Evolutionary conservation across 2,329 filamentous ascomycete species (phyloP).

Genomic region (Fusarium sp.): DNA sequence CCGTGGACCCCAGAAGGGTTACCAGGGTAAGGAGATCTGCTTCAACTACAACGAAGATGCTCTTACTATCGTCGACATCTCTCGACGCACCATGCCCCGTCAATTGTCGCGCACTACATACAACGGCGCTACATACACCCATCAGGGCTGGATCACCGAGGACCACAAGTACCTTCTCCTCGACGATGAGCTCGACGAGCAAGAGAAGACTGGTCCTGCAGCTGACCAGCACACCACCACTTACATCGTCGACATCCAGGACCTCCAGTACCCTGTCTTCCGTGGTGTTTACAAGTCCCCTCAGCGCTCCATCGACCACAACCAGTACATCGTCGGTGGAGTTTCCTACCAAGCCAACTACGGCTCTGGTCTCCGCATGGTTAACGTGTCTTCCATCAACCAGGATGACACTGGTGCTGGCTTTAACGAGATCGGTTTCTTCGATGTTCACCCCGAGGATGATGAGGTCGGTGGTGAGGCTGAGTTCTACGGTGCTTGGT

Average conservation of each 20-base stretch:
- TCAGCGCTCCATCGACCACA: constrained; percentile 13
- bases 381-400: constrained; percentile 3
- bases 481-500: constrained; percentile 59
- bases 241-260: constrained; percentile 61
- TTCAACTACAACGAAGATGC: constrained; percentile 22
- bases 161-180: constrained; percentile 57
- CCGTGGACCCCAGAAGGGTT: not conserved
- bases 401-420: constrained; percentile 7
- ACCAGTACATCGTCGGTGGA: constrained; percentile 4
- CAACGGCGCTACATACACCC: constrained; percentile 41
- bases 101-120: constrained; percentile 17
- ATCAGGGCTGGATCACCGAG: constrained; percentile 66
- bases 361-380: constrained; percentile 6
- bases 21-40: constrained; percentile 14
- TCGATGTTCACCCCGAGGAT: constrained; percentile 11
- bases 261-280: constrained; percentile 54
- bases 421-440: constrained; percentile 11
- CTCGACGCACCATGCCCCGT: constrained; percentile 11
- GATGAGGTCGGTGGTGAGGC: constrained; percentile 58
- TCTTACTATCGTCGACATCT: constrained; percentile 14
- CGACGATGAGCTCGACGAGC: constrained; percentile 66
- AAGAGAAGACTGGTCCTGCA: constrained; percentile 53
- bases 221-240: constrained; percentile 58
- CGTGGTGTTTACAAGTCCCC: constrained; percentile 20
- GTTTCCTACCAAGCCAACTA: constrained; percentile 17